A percentile compares a stretch with the other conserved stretches of the same genome.
Conservation (phyloP, 768 basidiomycete species). For the Trametes sanguinea region DNA sequence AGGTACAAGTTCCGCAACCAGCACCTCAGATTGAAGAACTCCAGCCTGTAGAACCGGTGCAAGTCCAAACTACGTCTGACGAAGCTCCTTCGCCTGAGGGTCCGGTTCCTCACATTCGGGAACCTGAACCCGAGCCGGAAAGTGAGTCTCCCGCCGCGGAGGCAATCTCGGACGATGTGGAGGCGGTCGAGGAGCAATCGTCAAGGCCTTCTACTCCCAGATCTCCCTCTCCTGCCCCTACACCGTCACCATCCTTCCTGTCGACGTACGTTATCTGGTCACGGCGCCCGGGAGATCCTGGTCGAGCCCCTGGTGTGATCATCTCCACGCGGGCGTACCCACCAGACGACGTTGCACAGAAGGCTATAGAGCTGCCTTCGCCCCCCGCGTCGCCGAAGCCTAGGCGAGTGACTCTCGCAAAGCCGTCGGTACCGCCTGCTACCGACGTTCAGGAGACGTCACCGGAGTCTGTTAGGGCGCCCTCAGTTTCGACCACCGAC, state of each 20-base stretch:
- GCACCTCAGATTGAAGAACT: neutral
- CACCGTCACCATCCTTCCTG: slow-evolving; percentile 6
- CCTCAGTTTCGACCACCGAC: slow-evolving; percentile 53
- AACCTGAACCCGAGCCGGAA: neutral
- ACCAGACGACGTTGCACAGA: slow-evolving; percentile 56
- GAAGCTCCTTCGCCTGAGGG: neutral
- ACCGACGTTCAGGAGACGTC: slow-evolving; percentile 11
- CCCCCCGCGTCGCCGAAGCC: slow-evolving; percentile 40
- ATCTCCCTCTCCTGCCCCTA: slow-evolving; percentile 14
- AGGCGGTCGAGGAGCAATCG: neutral
- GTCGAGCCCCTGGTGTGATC: slow-evolving; percentile 67
- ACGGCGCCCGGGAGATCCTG: slow-evolving; percentile 64
- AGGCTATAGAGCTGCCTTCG: slow-evolving; percentile 54
- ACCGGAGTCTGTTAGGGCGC: slow-evolving; percentile 35
- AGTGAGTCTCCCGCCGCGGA: neutral
- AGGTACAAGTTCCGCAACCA: neutral
- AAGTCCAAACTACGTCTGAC: neutral
- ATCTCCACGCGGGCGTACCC: slow-evolving; percentile 67
- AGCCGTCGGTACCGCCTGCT: neutral
- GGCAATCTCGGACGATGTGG: neutral
- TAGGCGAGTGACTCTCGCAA: slow-evolving; percentile 12
- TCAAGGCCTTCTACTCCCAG: slow-evolving; percentile 6
- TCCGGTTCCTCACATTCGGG: neutral
- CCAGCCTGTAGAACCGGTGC: neutral
- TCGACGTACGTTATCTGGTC: slow-evolving; percentile 70